A percentile compares a stretch with the other conserved stretches of the same genome.
phyloP scores from a whole-genome alignment of 2,329 filamentous ascomycete species.

The Orbilia blumenaviensis region DNA sequence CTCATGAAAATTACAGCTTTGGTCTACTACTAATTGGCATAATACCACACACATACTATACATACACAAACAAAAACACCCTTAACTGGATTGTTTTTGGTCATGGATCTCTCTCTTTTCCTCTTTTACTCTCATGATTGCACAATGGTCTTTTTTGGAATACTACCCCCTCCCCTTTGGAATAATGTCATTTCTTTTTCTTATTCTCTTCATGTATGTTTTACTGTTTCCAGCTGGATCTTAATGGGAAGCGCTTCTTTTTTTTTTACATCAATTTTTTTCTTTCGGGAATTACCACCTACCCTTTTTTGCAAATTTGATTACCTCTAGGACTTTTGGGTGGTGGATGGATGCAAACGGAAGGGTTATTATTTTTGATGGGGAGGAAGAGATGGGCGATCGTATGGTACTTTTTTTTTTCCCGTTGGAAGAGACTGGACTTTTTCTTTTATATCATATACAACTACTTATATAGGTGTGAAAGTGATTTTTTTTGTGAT shows the following conservation, averaged over 20 bases:
- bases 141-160: not conserved
- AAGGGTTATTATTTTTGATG: not conserved
- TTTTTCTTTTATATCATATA: not conserved
- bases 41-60: constrained; percentile 17
- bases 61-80: constrained; percentile 10
- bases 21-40: constrained; percentile 26
- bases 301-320: not conserved
- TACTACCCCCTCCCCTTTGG: not conserved
- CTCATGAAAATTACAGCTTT: constrained; percentile 4
- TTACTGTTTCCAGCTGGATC: constrained; percentile 50
- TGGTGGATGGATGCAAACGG: not conserved
- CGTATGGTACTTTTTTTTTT: not conserved
- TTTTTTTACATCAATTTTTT: constrained; percentile 12
- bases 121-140: constrained; percentile 10
- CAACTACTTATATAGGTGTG: too few species aligned
- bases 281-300: too few species aligned
- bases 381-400: not conserved
- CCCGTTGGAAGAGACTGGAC: not conserved
- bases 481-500: not conserved
- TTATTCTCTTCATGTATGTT: constrained; percentile 50
- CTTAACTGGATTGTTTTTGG: constrained; percentile 14
- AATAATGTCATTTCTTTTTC: constrained; percentile 17
- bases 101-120: constrained; percentile 1
- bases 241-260: constrained; percentile 53
- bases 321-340: constrained; percentile 4